Percentiles rank a stretch among this genome's conserved stretches.
Conservation (phyloP, 2,329 filamentous ascomycete genomes). For the Lasiodiplodia sp. region DNA sequence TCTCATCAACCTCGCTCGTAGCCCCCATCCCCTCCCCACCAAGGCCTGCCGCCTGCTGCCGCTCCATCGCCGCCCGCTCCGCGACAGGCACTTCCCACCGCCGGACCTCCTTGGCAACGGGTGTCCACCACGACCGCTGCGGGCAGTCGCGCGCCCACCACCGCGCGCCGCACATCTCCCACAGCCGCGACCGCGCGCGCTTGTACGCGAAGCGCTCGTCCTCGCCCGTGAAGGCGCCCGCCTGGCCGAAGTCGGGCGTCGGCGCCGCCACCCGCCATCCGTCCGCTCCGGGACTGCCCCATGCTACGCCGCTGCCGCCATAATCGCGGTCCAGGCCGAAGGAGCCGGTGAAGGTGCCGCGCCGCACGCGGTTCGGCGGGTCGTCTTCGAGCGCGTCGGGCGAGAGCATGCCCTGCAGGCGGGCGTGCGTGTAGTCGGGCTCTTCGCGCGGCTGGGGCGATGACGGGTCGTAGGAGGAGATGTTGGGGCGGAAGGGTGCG, state of each 20-base stretch:
- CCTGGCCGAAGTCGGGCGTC: conserved; percentile 69
- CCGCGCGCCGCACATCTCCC: conserved; percentile 77
- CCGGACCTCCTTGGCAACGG: conserved; percentile 67
- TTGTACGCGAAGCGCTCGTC: conserved; percentile 85
- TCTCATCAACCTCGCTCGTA: conserved; percentile 37
- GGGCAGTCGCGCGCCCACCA: conserved; percentile 69
- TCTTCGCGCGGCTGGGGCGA: conserved; percentile 28
- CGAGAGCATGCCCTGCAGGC: conserved; percentile 47
- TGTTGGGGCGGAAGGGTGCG: conserved; percentile 80
- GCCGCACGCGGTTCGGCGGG: conserved; percentile 52
- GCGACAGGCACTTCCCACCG: conserved; percentile 66
- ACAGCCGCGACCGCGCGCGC: conserved; percentile 76
- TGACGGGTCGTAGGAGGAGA: conserved; percentile 66
- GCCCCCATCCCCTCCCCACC: conserved; percentile 31
- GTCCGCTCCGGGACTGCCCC: not conserved
- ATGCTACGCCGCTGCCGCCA: not conserved
- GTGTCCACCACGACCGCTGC: conserved; percentile 67
- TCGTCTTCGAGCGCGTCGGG: conserved; percentile 59
- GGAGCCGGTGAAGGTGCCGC: conserved; percentile 32
- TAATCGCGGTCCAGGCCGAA: conserved; percentile 41
- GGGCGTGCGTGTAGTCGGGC: conserved; percentile 45
- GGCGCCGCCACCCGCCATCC: not conserved
- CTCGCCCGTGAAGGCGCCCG: conserved; percentile 76
- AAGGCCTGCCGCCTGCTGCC: not conserved
- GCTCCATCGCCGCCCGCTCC: conserved; percentile 10